Evolutionary conservation across 345 rosid species (phyloP).

Genomic region (Clausena lansium): DNA sequence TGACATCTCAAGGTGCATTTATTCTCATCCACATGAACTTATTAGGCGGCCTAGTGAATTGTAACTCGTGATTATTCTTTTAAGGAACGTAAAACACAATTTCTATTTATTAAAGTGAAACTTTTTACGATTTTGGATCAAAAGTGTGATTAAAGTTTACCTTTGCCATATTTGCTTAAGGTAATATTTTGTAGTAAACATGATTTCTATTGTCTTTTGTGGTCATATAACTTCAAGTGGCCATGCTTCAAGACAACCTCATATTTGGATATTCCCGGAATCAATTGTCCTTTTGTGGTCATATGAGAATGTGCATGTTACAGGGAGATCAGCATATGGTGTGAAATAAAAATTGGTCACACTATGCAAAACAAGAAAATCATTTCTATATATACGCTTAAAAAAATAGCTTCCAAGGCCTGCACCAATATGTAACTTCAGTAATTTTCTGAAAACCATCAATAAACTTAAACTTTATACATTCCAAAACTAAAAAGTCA

Average conservation of each 20-base stretch:
- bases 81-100: background rate
- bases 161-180: background rate
- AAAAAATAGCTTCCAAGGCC: background rate
- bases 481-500: background rate
- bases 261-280: background rate
- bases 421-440: background rate
- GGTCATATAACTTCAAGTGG: too few species aligned
- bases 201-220: too few species aligned
- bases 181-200: background rate
- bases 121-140: background rate
- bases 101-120: background rate
- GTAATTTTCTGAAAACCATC: background rate
- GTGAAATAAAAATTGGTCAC: background rate
- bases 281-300: background rate
- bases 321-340: background rate
- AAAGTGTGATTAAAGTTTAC: background rate
- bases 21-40: background rate
- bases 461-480: background rate
- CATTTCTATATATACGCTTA: background rate
- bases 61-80: background rate
- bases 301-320: background rate
- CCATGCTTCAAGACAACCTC: background rate
- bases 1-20: background rate
- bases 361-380: background rate
- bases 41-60: background rate